A percentile compares a stretch with the other conserved stretches of the same genome.
These are phyloP conservation scores for Beta vulgaris DNA, from an alignment of 148 eudicot species.

Conservation along the genomic window DNA sequence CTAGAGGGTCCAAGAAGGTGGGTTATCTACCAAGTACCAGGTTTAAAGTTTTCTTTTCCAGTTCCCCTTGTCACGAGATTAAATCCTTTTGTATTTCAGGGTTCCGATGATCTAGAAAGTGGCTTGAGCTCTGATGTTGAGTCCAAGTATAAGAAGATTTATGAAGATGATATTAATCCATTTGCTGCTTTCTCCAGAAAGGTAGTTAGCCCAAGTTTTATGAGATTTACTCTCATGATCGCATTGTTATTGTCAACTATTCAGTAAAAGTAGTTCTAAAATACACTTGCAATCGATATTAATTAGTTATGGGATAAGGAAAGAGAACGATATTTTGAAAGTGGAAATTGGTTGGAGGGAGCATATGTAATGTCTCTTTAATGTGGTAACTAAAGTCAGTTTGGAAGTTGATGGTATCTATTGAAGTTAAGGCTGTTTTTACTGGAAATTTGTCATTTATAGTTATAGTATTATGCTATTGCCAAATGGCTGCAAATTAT, in stretches of 20 bases:
- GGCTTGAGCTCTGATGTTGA: constrained; percentile 96
- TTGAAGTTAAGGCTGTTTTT: background rate
- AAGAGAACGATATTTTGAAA: background rate
- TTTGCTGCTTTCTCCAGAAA: constrained; percentile 99
- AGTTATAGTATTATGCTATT: background rate
- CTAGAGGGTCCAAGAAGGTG: constrained; percentile 96
- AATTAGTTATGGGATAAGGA: background rate
- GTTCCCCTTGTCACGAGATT: constrained; percentile 17
- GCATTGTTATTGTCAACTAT: background rate
- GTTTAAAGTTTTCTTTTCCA: background rate
- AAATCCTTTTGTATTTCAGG: constrained; percentile 45
- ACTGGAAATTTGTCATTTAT: background rate
- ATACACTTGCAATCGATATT: background rate
- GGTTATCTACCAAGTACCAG: constrained; percentile 11
- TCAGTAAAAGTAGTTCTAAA: background rate
- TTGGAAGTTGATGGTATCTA: background rate
- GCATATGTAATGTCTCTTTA: background rate
- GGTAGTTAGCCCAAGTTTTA: constrained; percentile 36
- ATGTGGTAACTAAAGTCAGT: background rate
- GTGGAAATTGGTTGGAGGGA: background rate
- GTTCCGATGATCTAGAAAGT: constrained; percentile 83
- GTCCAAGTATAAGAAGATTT: constrained; percentile 96
- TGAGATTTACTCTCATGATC: background rate
- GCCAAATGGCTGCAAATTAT: background rate
- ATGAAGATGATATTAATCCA: constrained; percentile 98